Percentiles rank a stretch among this genome's conserved stretches.
Conservation (phyloP, 495 filamentous ascomycete species). For the Aspergillus steynii region DNA sequence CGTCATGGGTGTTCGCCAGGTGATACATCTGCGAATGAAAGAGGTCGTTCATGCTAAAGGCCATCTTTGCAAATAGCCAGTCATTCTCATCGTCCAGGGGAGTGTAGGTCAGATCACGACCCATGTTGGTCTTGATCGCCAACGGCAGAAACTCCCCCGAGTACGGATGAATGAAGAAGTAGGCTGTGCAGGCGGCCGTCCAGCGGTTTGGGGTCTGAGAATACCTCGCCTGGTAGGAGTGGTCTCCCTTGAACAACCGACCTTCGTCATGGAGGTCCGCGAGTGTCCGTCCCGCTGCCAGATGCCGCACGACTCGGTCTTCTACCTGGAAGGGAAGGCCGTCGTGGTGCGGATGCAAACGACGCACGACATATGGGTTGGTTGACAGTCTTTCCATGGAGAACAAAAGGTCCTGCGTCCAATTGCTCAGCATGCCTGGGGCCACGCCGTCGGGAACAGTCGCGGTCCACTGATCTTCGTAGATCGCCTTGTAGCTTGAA, state of each 20-base stretch:
- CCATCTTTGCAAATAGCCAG: conserved; percentile 10
- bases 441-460: conserved; percentile 5
- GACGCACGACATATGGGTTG: conserved; percentile 9
- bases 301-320: conserved; percentile 3
- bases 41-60: conserved; percentile 8
- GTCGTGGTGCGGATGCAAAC: conserved; percentile 3
- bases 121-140: conserved; percentile 8
- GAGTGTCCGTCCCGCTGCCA: conserved; percentile 1
- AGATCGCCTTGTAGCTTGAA: conserved; percentile 5
- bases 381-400: conserved; percentile 7
- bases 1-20: conserved; percentile 9
- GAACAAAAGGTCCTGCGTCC: conserved; percentile 9
- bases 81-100: conserved; percentile 8
- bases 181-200: conserved; percentile 10
- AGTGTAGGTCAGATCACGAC: conserved; percentile 6
- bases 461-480: conserved; percentile 7
- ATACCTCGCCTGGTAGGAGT: conserved; percentile 9
- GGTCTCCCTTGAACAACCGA: conserved; percentile 1
- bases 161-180: conserved; percentile 10
- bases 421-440: conserved; percentile 5
- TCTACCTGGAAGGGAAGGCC: background rate
- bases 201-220: conserved; percentile 1
- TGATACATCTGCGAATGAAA: conserved; percentile 10
- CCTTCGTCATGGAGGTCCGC: conserved; percentile 5
- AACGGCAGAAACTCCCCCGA: conserved; percentile 8